Percentiles rank a stretch among this genome's conserved stretches.
Conservation (phyloP, 345 rosid genomes). For the sweet orange (Citrus sinensis) region DVS_A1.0 CM039166.1:14444501-14445000, state of each 20-base stretch:
- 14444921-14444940: neutral
- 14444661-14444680: neutral
- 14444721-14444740: neutral
- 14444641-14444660: neutral
- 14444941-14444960: neutral
- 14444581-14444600: neutral
- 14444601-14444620: neutral
- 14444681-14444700: neutral
- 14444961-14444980: neutral
- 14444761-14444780: neutral
- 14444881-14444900: neutral
- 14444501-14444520: slow-evolving; percentile 21
- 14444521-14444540: neutral
- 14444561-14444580: neutral
- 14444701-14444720: neutral
- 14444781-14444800: neutral
- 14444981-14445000: neutral
- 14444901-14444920: neutral
- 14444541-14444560: neutral
- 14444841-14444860: neutral
- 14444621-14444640: neutral
- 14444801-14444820: neutral
- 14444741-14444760: neutral
- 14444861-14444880: neutral
- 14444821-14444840: neutral